Percentiles rank a stretch among this genome's conserved stretches.
phyloP scores from a whole-genome alignment of 345 rosid genomes.

The Excoecaria agallocha region DNA sequence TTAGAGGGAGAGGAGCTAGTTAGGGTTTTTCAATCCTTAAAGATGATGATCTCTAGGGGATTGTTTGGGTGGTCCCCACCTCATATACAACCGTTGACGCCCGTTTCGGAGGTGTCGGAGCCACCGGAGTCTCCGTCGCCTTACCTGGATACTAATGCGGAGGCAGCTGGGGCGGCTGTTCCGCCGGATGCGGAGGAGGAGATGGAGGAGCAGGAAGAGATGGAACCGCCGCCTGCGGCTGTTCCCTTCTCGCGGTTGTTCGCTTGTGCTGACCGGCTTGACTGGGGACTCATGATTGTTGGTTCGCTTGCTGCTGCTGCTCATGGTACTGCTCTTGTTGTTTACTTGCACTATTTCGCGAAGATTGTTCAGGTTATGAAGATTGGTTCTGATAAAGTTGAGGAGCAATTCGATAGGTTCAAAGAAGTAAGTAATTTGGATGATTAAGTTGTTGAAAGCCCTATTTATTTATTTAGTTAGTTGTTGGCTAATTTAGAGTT shows the following conservation, averaged over 20 bases:
- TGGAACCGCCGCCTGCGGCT: conserved; percentile 95
- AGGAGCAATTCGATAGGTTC: conserved; percentile 51
- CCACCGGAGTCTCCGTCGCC: conserved; percentile 99
- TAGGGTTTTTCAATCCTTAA: conserved; percentile 42
- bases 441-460: background rate
- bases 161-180: conserved; percentile 57
- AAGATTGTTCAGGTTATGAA: conserved; percentile 68
- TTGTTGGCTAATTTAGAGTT: background rate
- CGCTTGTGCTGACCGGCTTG: conserved; percentile 82
- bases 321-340: conserved; percentile 90
- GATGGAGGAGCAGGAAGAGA: conserved; percentile 78
- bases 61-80: conserved; percentile 99
- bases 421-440: conserved; percentile 51
- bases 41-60: conserved; percentile 94
- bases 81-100: conserved; percentile 94
- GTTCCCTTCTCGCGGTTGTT: conserved; percentile 81
- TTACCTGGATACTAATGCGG: conserved; percentile 68
- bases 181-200: conserved; percentile 79
- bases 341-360: conserved; percentile 94
- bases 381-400: conserved; percentile 10
- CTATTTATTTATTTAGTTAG: background rate
- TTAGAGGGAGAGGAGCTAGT: conserved; percentile 23
- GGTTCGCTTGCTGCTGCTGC: conserved; percentile 98
- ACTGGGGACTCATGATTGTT: conserved; percentile 84
- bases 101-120: conserved; percentile 98